Base-by-base conservation (phyloP, 2,329 filamentous ascomycete genomes). In the Calonectria leucothoes region DNA sequence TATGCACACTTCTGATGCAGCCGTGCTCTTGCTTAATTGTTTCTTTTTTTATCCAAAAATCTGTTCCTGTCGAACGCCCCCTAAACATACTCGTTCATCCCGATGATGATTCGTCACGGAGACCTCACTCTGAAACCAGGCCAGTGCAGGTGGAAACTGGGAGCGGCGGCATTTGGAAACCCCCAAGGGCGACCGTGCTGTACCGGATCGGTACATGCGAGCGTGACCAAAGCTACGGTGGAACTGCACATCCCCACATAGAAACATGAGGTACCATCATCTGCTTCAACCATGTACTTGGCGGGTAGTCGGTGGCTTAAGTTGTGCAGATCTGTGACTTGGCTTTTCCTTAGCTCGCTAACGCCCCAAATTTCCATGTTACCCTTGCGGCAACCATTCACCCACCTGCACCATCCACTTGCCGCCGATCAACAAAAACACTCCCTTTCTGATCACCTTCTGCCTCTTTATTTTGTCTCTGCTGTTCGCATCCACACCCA, bases 341-440 rank as follows among this genome's bases (percentile, higher is more conserved):
- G 78, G 78, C 77, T 78, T 79, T 80, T 74, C 61, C 77, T 77
- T 80, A 80, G 78, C 78, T 77, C 31, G 49, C 33, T 52, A 49
- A 49, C 25, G 52, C 70, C 49, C 33, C 70, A 63, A 63, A 68
- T 69, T 49, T 65, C 57, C 66, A 52, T 70, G 49, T 55, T 25
- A 45, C 33, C 70, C 69, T 61, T 65, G 55, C 57, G 31, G 57
- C 65, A 29, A 35, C 55, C 65, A 64, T 57, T 57, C 48, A 57
- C 33, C 37, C 49, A 57, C 65, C 49, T 42, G 27, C 39, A 63
- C 20, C 49, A 35, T 70, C 27, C 45, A 39, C 23, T 27, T 64
- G 8, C 64, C 27, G 25, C 39, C 33, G 23, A 67, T 66, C 69
- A 59, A 64, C 59, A 64, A 64, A 71, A 57, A 71, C 63, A 71